Evolutionary conservation across 1,284 basidiomycete species (phyloP), one percentile per base, ranked within the genome.

Genomic region (Apiotrichum montevideense): DNA sequence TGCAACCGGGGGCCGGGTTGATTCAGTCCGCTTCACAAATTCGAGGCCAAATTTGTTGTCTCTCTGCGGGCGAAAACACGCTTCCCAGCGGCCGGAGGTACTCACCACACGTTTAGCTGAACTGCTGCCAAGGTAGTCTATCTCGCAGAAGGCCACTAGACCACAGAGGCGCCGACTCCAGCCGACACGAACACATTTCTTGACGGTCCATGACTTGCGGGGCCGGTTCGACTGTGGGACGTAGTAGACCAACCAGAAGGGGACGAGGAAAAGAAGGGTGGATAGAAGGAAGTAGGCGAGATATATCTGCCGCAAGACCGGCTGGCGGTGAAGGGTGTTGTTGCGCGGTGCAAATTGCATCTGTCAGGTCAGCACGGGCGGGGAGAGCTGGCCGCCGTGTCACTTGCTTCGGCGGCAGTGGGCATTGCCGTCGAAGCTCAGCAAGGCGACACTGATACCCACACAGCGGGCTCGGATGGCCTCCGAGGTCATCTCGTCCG

Each of bases 101-200:
- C 68, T 55, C 55, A 71, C 72, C 43, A 67, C 35, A 34, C 67
- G 63, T 13, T 56, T 33, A 32, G 42, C 55, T n/a, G 71, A 53
- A 55, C 72, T 66, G 7, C 70, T 51, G 3, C 73, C 73, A 1
- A 73, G 64, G 52, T 71, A 70, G 53, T 74, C 73, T 10, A 74
- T 64, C 58, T 74, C 71, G 54, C 73, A 74, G 15, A 65, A 48
- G 3, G 71, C 73, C 2, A 74, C 68, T 9, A 74, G 44, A 0
- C 53, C 67, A 35, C 71, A 73, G 3, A 73, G 39, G 7, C 66
- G 52, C 32, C 70, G 43, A 8, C 59, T 63, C 66, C 68, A 73
- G 32, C 69, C 52, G 0, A 73, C 71, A 33, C 73, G 56, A 7
- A 74, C 55, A 43, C 69, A 71, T 15, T 67, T 58, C 52, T 67